Evolutionary conservation across 805 yeast genomes (phyloP), one percentile per base, ranked within the genome.

Genomic region (Torulaspora quercuum): DNA sequence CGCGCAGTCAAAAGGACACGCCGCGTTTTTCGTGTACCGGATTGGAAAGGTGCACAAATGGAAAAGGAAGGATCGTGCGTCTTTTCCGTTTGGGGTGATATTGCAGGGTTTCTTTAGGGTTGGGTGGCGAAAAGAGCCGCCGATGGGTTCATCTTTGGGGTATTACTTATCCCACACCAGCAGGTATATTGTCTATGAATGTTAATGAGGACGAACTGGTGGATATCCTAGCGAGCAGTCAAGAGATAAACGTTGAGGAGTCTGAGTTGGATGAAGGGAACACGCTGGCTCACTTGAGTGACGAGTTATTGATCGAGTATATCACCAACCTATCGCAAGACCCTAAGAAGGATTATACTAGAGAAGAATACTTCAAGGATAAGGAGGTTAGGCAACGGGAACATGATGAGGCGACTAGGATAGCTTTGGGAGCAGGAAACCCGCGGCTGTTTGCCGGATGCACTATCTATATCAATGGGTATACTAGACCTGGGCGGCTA

Each of bases 391-490:
- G 46, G 36, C 63, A 46, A 42, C 44, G 12, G 25, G 58, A 29
- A 33, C 51, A 50, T 28, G 57, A 58, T 41, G 44, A 41, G 15
- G 29, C 31, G 10, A 39, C 48, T n/a, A 38, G 48, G 16, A 46
- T 47, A 16, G 52, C 49, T 7, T 39, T 45, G 16, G 48, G 52
- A 16, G 25, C 29, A 6, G 52, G 41, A 6, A 33, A 30, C 7
- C 33, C 37, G 16, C 60, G 59, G 2, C 65, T 89, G 1, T 88
- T 90, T 53, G 51, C 64, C 23, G 76, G 72, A 1, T 84, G 89
- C 55, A 60, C 67, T 1, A 69, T 90, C 4, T 79, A 82, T 57
- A 87, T 90, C n/a, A 89, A 88, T 52, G 98, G 98, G 1, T 78
- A 82, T 51, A 90, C 97, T 0, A 64, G 62, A 2, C 97, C 97